phyloP scores from a whole-genome alignment of 78 protist genomes.

The Diacronema lutheri region DNA sequence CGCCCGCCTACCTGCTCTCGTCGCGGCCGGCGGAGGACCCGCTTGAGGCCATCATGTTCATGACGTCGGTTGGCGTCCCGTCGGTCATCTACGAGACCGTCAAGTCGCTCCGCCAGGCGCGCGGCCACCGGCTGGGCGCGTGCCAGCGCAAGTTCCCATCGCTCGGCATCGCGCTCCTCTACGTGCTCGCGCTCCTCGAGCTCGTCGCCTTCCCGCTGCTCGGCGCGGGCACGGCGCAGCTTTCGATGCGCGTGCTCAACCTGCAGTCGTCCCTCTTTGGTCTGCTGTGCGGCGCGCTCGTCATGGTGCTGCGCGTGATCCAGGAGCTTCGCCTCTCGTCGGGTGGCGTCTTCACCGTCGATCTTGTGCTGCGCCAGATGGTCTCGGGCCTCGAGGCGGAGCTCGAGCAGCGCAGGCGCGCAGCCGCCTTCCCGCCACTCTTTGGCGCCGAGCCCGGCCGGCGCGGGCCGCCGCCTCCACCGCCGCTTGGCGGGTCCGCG shows the following conservation, averaged over 20 bases:
- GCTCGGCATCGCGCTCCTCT: conserved; percentile 13
- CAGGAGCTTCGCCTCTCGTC: conserved; percentile 20
- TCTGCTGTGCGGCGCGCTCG: neutral
- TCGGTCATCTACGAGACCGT: conserved; percentile 30
- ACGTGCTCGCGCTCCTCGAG: conserved; percentile 16
- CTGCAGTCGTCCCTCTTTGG: conserved; percentile 14
- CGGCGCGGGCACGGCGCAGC: conserved; percentile 20
- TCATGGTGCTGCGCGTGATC: conserved; percentile 17
- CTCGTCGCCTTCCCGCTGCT: conserved; percentile 27
- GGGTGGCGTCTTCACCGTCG: conserved; percentile 28
- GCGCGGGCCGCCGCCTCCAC: too few species aligned
- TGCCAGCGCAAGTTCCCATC: conserved; percentile 31
- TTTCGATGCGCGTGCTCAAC: neutral
- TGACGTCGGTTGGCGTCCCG: conserved; percentile 29
- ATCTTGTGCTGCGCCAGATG: conserved; percentile 3
- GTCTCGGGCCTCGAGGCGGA: conserved; percentile 21
- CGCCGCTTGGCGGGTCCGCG: too few species aligned
- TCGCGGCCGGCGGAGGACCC: conserved; percentile 3
- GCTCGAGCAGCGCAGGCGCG: conserved; percentile 4
- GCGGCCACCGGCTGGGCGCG: conserved; percentile 32
- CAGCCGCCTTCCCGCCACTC: too few species aligned
- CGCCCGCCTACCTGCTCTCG: conserved; percentile 3
- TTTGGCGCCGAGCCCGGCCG: too few species aligned
- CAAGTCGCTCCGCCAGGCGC: conserved; percentile 32
- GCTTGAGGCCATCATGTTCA: conserved; percentile 18